Conservation (phyloP, 208 protist genomes). For the Herpetomonas samuelpessoai region DNA sequence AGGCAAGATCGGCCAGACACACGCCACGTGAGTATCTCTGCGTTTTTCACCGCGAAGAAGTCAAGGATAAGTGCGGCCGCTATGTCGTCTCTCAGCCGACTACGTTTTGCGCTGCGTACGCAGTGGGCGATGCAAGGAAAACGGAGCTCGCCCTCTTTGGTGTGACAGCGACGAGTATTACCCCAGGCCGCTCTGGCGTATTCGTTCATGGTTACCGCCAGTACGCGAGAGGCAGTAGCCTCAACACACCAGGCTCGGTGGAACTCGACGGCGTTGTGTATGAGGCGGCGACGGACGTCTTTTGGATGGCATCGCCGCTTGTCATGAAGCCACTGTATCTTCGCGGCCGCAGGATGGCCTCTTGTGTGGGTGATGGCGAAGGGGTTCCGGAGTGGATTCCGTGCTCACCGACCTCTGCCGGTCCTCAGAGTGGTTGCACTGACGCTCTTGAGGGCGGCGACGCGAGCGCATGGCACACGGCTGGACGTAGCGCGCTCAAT, state of each 20-base stretch:
- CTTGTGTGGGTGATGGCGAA: background rate
- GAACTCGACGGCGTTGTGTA: constrained; percentile 32
- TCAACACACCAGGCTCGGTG: constrained; percentile 18
- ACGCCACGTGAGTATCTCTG: constrained; percentile 57
- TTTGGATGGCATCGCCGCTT: constrained; percentile 79
- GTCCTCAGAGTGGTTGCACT: no score
- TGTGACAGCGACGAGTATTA: constrained; percentile 45
- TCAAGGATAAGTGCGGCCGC: constrained; percentile 48
- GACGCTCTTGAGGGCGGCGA: no score
- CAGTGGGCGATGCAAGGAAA: constrained; percentile 31
- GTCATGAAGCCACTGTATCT: constrained; percentile 62
- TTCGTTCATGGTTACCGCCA: constrained; percentile 59
- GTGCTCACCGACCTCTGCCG: no score
- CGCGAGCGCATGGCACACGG: no score
- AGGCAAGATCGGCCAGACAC: no score
- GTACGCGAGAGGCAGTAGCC: no score
- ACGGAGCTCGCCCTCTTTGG: constrained; percentile 56
- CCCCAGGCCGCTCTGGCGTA: constrained; percentile 47
- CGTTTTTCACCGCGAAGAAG: constrained; percentile 75
- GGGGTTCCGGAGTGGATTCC: background rate
- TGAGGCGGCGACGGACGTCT: constrained; percentile 49
- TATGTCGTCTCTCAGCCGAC: constrained; percentile 48
- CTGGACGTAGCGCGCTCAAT: no score
- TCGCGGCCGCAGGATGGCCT: background rate
- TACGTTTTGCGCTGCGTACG: constrained; percentile 64